phyloP scores from a whole-genome alignment of 768 basidiomycete genomes.

The Pleurotus eryngii region DNA sequence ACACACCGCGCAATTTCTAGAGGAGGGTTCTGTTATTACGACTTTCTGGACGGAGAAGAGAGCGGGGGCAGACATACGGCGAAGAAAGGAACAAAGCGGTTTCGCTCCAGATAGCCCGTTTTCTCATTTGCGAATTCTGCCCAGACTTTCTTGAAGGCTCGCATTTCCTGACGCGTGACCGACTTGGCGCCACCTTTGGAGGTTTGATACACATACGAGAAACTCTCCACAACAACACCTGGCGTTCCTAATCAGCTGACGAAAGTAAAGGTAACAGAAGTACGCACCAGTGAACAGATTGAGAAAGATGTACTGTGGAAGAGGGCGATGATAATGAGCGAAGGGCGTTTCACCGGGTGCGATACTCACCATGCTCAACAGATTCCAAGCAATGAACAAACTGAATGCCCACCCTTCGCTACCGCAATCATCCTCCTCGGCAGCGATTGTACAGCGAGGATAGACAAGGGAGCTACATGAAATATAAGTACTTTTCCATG shows the following conservation, averaged over 20 bases:
- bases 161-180: constrained; percentile 88
- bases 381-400: constrained; percentile 92
- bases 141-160: constrained; percentile 94
- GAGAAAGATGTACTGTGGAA: constrained; percentile 82
- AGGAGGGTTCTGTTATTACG: constrained; percentile 8
- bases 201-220: constrained; percentile 92
- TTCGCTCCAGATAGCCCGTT: constrained; percentile 74
- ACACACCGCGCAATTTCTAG: constrained; percentile 81
- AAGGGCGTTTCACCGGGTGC: not conserved
- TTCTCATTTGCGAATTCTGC: constrained; percentile 75
- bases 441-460: constrained; percentile 73
- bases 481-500: constrained; percentile 4
- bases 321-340: constrained; percentile 2
- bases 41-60: not conserved
- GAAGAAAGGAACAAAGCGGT: constrained; percentile 76
- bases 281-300: constrained; percentile 88
- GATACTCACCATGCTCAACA: constrained; percentile 81
- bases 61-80: constrained; percentile 50
- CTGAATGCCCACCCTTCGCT: constrained; percentile 78
- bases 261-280: not conserved
- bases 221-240: constrained; percentile 93
- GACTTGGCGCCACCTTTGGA: constrained; percentile 77
- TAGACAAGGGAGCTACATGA: constrained; percentile 62
- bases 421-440: constrained; percentile 78
- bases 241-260: not conserved